Base-by-base conservation (phyloP, 2,329 filamentous ascomycete genomes). In the Aspergillus sp. region DNA sequence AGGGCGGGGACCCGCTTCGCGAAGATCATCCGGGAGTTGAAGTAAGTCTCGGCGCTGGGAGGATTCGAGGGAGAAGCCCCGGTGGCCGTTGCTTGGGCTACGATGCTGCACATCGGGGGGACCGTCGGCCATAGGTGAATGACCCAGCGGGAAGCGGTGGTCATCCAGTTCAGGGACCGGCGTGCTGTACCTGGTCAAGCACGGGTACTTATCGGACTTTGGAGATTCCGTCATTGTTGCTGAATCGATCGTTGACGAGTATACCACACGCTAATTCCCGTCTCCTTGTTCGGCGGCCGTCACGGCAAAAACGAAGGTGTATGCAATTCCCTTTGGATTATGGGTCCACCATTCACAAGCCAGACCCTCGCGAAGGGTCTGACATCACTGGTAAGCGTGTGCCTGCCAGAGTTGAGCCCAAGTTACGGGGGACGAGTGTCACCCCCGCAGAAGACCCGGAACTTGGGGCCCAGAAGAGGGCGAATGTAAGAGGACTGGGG, bases 351-450 rank as follows among this genome's bases (percentile, higher is more conserved):
- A 52, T 58, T 47, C 47, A 55, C 57, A 46, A 59, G 54, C 57
- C 59, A 61, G 59, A 61, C 60, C 60, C 60, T 54, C 53, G 43
- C 40, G 41, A 51, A 58, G 60, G 60, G 59, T 48, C 55, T 60
- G 58, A 51, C 53, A 55, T 50, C 49, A 51, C 51, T 54, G 50
- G 47, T 45, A 48, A 41, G 50, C 52, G 49, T 53, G 42, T 48
- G 51, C 44, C 44, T 50, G 48, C 53, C 58, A 62, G 58, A 50
- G 44, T 47, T 46, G 48, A 62, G 61, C 61, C 51, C 71, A 64
- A 89, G 68, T 95, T 96, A 96, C 74, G 89, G 89, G 62, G 91
- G 89, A 69, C 93, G 89, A 72, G 86, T 91, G 73, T 91, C 85
- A 71, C 86, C 84, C 82, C 89, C 88, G 73, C 80, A 80, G 66